Percentiles rank a stretch among this genome's conserved stretches.
phyloP scores from a whole-genome alignment of 129 eudicot species.

The Ambrosia artemisiifolia region DNA sequence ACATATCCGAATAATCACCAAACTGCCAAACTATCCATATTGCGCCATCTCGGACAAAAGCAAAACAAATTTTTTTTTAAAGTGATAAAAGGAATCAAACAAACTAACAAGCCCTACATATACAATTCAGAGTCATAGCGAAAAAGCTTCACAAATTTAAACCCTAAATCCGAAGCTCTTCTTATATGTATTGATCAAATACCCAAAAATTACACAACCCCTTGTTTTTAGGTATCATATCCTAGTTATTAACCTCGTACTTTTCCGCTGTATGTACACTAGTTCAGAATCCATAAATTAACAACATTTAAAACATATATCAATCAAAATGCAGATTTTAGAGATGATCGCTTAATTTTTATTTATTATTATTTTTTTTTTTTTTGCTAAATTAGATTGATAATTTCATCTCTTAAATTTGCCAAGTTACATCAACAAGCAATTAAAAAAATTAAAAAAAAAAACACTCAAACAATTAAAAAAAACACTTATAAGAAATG shows the following conservation, averaged over 20 bases:
- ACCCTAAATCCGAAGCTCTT: neutral
- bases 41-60: neutral
- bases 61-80: neutral
- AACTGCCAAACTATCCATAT: neutral
- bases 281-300: neutral
- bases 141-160: neutral
- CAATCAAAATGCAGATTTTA: neutral
- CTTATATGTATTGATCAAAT: neutral
- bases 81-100: neutral
- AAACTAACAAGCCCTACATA: neutral
- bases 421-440: too few relatives aligned
- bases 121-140: slow-evolving; percentile 1
- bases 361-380: too few relatives aligned
- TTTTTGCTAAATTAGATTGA: too few relatives aligned
- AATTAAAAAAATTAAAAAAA: neutral
- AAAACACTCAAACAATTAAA: too few relatives aligned
- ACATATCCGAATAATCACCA: neutral
- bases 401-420: too few relatives aligned
- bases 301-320: neutral
- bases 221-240: neutral
- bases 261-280: neutral
- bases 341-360: neutral
- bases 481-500: neutral
- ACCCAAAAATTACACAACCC: neutral
- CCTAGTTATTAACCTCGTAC: neutral